Evolutionary conservation across 2,329 filamentous ascomycete species (phyloP).

Genomic region (Claviceps purpurea): DNA sequence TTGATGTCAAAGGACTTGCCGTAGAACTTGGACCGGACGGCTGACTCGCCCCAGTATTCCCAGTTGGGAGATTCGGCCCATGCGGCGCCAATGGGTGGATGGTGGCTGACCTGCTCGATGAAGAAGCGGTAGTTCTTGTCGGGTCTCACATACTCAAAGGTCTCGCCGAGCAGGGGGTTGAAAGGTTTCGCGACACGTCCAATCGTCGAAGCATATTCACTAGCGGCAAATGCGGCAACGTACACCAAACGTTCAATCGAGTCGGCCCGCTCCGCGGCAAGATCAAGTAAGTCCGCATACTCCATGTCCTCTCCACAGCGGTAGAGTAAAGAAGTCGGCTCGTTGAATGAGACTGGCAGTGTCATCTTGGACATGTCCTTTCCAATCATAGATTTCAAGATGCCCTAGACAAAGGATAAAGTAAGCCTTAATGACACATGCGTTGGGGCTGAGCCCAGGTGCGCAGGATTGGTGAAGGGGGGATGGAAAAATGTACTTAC

Average conservation of each 20-base stretch:
- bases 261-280: slow-evolving; percentile 71
- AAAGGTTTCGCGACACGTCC: slow-evolving; percentile 96
- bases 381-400: slow-evolving; percentile 98
- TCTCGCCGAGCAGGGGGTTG: slow-evolving; percentile 91
- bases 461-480: no score
- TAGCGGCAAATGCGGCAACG: slow-evolving; percentile 88
- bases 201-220: slow-evolving; percentile 93
- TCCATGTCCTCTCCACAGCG: slow-evolving; percentile 97
- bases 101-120: slow-evolving; percentile 95
- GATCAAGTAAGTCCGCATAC: slow-evolving; percentile 83
- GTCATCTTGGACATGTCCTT: slow-evolving; percentile 99
- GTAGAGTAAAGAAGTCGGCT: slow-evolving; percentile 89
- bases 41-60: slow-evolving; percentile 96
- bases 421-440: neutral
- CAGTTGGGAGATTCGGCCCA: slow-evolving; percentile 86
- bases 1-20: slow-evolving; percentile 97
- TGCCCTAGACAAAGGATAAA: slow-evolving; percentile 44
- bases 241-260: slow-evolving; percentile 88
- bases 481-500: slow-evolving; percentile 37
- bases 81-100: slow-evolving; percentile 86
- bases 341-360: slow-evolving; percentile 93
- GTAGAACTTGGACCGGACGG: slow-evolving; percentile 92
- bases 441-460: no score
- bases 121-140: slow-evolving; percentile 98
- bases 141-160: slow-evolving; percentile 87